A percentile compares a stretch with the other conserved stretches of the same genome.
Evolutionary conservation across 768 basidiomycete species (phyloP).

Genomic region (Lyophyllum shimeji): DNA sequence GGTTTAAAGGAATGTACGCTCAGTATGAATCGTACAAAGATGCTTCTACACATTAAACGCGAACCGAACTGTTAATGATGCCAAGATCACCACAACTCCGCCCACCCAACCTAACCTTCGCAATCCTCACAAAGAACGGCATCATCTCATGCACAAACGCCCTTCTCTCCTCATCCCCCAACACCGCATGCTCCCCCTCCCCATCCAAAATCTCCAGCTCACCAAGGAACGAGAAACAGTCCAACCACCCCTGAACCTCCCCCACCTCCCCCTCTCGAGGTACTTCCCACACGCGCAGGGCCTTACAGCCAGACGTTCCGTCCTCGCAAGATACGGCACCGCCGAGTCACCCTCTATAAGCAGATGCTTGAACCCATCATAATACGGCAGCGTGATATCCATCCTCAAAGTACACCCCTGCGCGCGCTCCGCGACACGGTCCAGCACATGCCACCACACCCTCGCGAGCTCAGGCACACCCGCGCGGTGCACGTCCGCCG

Average conservation of each 20-base stretch:
- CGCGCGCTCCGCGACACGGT: background rate
- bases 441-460: background rate
- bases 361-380: background rate
- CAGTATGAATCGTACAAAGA: too few relatives aligned
- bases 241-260: background rate
- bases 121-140: background rate
- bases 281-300: too few relatives aligned
- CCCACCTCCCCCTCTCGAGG: too few relatives aligned
- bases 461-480: background rate
- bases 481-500: background rate
- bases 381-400: background rate
- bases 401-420: background rate
- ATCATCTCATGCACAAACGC: constrained; percentile 5
- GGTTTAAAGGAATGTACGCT: too few relatives aligned
- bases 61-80: too few relatives aligned
- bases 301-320: too few relatives aligned
- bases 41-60: too few relatives aligned
- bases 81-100: background rate
- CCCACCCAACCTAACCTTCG: background rate
- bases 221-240: background rate
- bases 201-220: background rate
- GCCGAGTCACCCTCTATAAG: background rate
- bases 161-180: constrained; percentile 1
- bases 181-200: background rate
- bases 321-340: background rate